Conservation (phyloP, 805 yeast genomes). For the Ogataea kodamae region DNA sequence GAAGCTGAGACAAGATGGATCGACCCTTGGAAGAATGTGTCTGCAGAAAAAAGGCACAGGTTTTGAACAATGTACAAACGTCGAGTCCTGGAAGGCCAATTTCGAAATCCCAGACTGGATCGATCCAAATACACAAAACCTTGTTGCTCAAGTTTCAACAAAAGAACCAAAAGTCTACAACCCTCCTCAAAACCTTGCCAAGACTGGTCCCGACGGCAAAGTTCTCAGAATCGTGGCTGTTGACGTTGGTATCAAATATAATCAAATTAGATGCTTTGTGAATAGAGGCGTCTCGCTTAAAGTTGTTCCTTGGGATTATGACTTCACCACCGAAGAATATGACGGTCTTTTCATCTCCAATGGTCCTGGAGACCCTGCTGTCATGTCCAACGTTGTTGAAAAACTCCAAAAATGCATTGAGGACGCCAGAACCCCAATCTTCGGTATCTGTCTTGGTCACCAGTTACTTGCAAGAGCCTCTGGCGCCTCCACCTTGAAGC, state of each 20-base stretch:
- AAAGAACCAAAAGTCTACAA: conserved; percentile 71
- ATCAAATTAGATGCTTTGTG: conserved; percentile 95
- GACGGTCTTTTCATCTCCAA: conserved; percentile 96
- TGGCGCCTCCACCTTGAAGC: conserved; percentile 88
- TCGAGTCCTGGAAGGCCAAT: conserved; percentile 51
- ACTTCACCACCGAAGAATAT: conserved; percentile 72
- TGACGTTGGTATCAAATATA: conserved; percentile 97
- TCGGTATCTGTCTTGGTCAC: conserved; percentile 98
- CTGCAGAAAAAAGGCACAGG: conserved; percentile 44
- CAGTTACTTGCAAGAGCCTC: conserved; percentile 93
- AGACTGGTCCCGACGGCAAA: conserved; percentile 68
- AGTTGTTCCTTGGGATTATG: conserved; percentile 96
- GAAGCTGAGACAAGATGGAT: conserved; percentile 87
- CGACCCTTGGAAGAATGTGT: conserved; percentile 86
- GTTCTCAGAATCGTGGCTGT: conserved; percentile 79
- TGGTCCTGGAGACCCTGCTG: conserved; percentile 99
- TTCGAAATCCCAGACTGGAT: conserved; percentile 83
- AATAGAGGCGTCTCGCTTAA: conserved; percentile 92
- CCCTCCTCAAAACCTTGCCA: conserved; percentile 55
- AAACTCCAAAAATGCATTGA: conserved; percentile 56
- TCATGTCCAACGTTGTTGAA: conserved; percentile 63
- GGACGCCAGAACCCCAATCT: conserved; percentile 77
- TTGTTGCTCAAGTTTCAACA: conserved; percentile 87
- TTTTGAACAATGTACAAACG: conserved; percentile 33
- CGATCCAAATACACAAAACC: conserved; percentile 87